Evolutionary conservation across 345 rosid genomes (phyloP), one percentile per base, ranked within the genome.

Genomic region (Euclidium syriacum): DNA sequence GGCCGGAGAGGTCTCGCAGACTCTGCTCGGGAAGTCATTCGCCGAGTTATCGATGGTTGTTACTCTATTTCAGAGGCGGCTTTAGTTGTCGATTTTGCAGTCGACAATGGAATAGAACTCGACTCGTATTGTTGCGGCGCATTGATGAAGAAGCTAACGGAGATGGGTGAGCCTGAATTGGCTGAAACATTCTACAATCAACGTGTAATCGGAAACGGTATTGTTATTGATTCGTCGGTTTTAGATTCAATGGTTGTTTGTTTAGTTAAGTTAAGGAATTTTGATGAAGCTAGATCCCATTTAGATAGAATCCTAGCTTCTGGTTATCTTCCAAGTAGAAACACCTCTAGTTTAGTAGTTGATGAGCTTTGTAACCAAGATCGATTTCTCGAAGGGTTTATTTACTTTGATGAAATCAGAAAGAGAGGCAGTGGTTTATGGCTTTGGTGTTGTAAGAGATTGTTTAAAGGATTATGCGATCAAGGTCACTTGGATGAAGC

Each of bases 401-500:
- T 63, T 38, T 80, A 46, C 66, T 74, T 81, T 40, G 50, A 69
- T 52, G 64, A 61, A 40, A 58, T 78, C 12, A 52, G 46, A 18
- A n/a, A 51, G 27, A 57, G 61, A 24, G 76, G 79, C 10, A 42
- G 75, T 53, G 57, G 52, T 26, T 51, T 82, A 78, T 73, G 73
- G 58, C 33, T 69, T 70, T 70, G 77, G 78, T 62, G 52, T 65
- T 83, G 78, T 67, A 73, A 73, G 53, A 50, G 30, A 46, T 72
- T 88, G 80, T 66, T 79, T 56, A 77, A 73, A 18, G 83, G 80
- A 2, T 55, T 88, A 44, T 78, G 88, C 25, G 16, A 51, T 44
- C 64, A 80, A 33, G 88, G 86, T 4, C 57, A 43, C 64, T 58
- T 82, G 64, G 73, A 69, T 51, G 85, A 88, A 52, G 90, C 85